Evolutionary conservation across 1,284 basidiomycete species (phyloP).

Genomic region (Somion occarium): DNA sequence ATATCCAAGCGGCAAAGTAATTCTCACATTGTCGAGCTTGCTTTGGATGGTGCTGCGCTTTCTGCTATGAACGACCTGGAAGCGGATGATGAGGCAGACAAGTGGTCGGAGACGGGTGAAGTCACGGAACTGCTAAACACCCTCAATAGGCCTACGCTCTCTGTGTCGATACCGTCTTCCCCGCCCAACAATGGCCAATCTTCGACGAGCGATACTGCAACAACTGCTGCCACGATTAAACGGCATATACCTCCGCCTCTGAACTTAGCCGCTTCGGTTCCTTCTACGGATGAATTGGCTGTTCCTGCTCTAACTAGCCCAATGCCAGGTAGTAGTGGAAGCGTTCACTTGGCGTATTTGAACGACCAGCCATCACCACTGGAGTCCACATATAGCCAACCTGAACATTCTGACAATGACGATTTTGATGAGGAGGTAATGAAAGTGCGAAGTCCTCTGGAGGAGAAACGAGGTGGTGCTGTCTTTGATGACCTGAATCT

Average conservation of each 20-base stretch:
- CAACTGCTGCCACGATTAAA: conserved; percentile 21
- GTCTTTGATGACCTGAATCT: conserved; percentile 70
- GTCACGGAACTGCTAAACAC: conserved; percentile 22
- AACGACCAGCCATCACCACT: conserved; percentile 17
- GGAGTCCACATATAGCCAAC: conserved; percentile 3
- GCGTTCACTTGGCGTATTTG: conserved; percentile 29
- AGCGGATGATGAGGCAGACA: conserved; percentile 18
- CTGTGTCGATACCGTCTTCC: conserved; percentile 28
- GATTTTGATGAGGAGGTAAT: conserved; percentile 16
- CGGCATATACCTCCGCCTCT: conserved; percentile 46
- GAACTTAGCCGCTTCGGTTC: conserved; percentile 30
- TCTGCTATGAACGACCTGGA: conserved; percentile 31
- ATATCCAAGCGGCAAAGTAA: conserved; percentile 28
- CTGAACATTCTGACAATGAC: conserved; percentile 17
- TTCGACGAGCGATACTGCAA: conserved; percentile 26
- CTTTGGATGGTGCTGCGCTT: conserved; percentile 47
- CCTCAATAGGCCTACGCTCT: conserved; percentile 29
- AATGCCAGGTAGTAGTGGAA: conserved; percentile 17
- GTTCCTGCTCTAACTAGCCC: conserved; percentile 17
- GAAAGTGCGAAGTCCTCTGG: conserved; percentile 38
- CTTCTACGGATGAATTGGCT: conserved; percentile 12
- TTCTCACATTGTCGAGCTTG: conserved; percentile 48
- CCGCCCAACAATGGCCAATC: conserved; percentile 18
- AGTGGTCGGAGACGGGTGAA: conserved; percentile 20
- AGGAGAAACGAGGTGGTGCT: conserved; percentile 61